Percentiles rank a stretch among this genome's conserved stretches.
Evolutionary conservation across 495 filamentous ascomycete species (phyloP).

Genomic region (Xylaria cubensis): DNA sequence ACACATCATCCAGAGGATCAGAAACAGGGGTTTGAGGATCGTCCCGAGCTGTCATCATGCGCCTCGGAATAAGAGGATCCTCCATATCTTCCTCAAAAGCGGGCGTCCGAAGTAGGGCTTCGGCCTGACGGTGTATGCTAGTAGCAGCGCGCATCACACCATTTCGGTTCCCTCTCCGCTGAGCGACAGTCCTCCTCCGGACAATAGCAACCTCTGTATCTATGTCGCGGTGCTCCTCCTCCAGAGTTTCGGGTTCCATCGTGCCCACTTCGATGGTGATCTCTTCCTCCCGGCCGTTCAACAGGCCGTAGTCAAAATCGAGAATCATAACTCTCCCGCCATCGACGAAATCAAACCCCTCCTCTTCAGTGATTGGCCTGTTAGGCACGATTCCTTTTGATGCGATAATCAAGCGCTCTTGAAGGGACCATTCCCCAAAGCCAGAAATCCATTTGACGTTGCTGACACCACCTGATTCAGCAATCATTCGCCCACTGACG

Average conservation of each 20-base stretch:
- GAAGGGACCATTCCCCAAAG: slow-evolving; percentile 49
- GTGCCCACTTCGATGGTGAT: slow-evolving; percentile 78
- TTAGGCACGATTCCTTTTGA: slow-evolving; percentile 75
- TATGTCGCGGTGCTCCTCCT: slow-evolving; percentile 77
- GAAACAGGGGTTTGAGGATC: slow-evolving; percentile 13
- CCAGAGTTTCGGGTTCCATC: slow-evolving; percentile 68
- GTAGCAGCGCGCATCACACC: slow-evolving; percentile 46
- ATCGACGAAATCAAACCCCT: slow-evolving; percentile 78
- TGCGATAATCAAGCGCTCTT: slow-evolving; percentile 72
- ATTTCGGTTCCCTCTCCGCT: slow-evolving; percentile 52
- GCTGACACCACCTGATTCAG: slow-evolving; percentile 61
- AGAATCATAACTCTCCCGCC: slow-evolving; percentile 79
- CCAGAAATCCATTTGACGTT: slow-evolving; percentile 69
- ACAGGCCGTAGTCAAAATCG: slow-evolving; percentile 71
- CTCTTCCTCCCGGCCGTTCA: slow-evolving; percentile 61
- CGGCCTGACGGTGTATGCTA: slow-evolving; percentile 46
- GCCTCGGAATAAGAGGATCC: slow-evolving; percentile 52
- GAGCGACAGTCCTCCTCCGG: slow-evolving; percentile 73
- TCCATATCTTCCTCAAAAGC: slow-evolving; percentile 49
- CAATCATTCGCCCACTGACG: slow-evolving; percentile 64
- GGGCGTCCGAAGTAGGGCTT: slow-evolving; percentile 51
- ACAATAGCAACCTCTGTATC: slow-evolving; percentile 84
- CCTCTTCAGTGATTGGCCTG: slow-evolving; percentile 66
- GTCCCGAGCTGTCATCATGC: slow-evolving; percentile 40
- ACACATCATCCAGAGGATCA: slow-evolving; percentile 37